A percentile compares a stretch with the other conserved stretches of the same genome.
Evolutionary conservation across 1,284 basidiomycete species (phyloP).

Genomic region (Ganoderma resinaceum): DNA sequence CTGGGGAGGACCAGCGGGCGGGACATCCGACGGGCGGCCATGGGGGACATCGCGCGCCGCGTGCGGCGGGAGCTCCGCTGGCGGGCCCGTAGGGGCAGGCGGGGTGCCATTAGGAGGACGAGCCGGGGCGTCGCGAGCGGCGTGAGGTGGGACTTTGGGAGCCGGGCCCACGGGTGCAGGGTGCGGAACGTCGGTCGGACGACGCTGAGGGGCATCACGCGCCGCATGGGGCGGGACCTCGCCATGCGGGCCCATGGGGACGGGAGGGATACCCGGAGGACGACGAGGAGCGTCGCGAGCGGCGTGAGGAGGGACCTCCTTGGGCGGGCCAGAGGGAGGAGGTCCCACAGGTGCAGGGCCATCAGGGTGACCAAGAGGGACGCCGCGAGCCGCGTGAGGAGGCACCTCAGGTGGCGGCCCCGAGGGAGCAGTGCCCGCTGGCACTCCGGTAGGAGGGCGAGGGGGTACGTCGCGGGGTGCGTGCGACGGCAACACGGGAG

Average conservation of each 20-base stretch:
- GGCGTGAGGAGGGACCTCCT: not conserved
- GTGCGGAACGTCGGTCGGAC: too few species aligned
- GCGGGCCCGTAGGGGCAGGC: too few species aligned
- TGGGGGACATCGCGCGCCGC: too few species aligned
- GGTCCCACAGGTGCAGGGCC: not conserved
- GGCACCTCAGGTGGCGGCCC: not conserved
- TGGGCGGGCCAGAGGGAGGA: not conserved
- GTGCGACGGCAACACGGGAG: not conserved
- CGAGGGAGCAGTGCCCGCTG: not conserved
- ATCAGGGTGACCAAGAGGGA: not conserved
- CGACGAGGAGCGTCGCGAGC: not conserved
- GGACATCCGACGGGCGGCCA: too few species aligned
- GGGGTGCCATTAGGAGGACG: too few species aligned
- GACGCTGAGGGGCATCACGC: too few species aligned
- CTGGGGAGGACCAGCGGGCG: too few species aligned
- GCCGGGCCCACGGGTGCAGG: too few species aligned
- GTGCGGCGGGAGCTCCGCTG: too few species aligned
- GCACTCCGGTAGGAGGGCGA: not conserved
- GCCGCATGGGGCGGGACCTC: not conserved
- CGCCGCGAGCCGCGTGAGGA: not conserved
- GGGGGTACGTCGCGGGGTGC: not conserved
- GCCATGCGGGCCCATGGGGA: not conserved
- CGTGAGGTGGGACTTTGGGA: too few species aligned
- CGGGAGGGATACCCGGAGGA: not conserved
- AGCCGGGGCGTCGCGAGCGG: too few species aligned